phyloP scores from a whole-genome alignment of 345 rosid species.

The Crucihimalaya himalaica region DNA sequence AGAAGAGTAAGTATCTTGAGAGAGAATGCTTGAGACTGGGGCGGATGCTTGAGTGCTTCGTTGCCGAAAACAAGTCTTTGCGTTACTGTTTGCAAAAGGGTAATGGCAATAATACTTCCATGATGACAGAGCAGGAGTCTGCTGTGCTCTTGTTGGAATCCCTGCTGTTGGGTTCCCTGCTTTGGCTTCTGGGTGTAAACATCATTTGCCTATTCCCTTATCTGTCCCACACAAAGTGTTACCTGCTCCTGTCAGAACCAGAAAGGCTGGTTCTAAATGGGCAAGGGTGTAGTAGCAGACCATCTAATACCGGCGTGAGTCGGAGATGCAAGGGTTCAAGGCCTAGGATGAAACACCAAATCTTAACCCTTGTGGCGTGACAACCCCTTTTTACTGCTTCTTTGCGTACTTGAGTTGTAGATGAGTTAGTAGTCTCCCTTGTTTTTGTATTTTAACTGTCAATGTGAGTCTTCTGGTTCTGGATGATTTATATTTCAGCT shows the following conservation, averaged over 20 bases:
- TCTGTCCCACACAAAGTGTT: constrained; percentile 42
- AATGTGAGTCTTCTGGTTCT: constrained; percentile 8
- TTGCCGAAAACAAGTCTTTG: constrained; percentile 81
- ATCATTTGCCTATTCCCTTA: constrained; percentile 66
- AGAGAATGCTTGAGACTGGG: constrained; percentile 82
- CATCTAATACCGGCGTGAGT: constrained; percentile 18
- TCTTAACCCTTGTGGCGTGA: constrained; percentile 7
- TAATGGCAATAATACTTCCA: constrained; percentile 56
- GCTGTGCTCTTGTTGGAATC: constrained; percentile 99
- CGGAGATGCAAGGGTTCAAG: constrained; percentile 76
- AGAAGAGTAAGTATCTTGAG: constrained; percentile 77
- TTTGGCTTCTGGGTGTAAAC: constrained; percentile 74
- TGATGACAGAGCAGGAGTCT: constrained; percentile 96
- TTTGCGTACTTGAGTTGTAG: constrained; percentile 8
- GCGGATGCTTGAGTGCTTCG: constrained; percentile 67
- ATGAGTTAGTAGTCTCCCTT: background rate
- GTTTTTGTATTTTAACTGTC: background rate
- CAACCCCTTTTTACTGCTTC: background rate
- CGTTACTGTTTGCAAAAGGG: constrained; percentile 59
- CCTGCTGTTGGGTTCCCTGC: constrained; percentile 99
- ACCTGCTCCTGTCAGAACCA: constrained; percentile 39
- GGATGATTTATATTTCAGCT: background rate
- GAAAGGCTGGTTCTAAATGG: constrained; percentile 55
- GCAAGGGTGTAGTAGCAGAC: constrained; percentile 52
- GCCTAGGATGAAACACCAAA: constrained; percentile 55